Evolutionary conservation across 495 filamentous ascomycete species (phyloP).

Genomic region (Immersiella caudata): DNA sequence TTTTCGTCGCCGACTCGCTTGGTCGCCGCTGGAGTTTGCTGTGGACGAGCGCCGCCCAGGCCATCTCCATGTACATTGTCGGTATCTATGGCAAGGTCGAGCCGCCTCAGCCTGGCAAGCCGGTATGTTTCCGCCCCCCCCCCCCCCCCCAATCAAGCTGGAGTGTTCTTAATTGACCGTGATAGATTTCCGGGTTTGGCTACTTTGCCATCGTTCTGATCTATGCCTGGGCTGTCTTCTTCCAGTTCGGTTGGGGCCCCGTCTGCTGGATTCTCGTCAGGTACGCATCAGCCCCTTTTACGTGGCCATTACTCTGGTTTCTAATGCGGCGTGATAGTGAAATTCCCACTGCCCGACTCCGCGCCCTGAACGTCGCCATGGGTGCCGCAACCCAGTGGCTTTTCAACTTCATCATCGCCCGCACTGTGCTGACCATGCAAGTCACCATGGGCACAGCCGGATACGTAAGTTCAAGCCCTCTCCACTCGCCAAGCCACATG

Average conservation of each 20-base stretch:
- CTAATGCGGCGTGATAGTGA: slow-evolving; percentile 37
- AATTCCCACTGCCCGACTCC: slow-evolving; percentile 69
- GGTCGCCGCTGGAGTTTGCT: slow-evolving; percentile 70
- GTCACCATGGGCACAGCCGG: slow-evolving; percentile 61
- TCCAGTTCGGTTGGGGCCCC: slow-evolving; percentile 76
- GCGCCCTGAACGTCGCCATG: slow-evolving; percentile 68
- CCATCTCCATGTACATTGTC: slow-evolving; percentile 69
- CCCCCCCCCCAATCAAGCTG: too few species aligned
- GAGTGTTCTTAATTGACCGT: background rate
- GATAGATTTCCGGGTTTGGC: slow-evolving; percentile 57
- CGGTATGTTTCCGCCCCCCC: slow-evolving; percentile 40
- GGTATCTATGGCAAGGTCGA: slow-evolving; percentile 71
- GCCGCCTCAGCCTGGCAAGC: slow-evolving; percentile 42
- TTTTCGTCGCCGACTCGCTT: slow-evolving; percentile 72
- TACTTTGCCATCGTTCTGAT: slow-evolving; percentile 69
- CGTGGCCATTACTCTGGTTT: too few species aligned
- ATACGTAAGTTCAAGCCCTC: slow-evolving; percentile 37
- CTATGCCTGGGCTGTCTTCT: slow-evolving; percentile 69
- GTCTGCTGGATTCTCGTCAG: slow-evolving; percentile 71
- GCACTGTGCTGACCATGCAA: slow-evolving; percentile 63
- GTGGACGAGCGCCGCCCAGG: slow-evolving; percentile 70
- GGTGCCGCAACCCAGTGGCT: slow-evolving; percentile 68
- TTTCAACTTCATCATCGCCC: slow-evolving; percentile 66
- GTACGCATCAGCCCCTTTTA: slow-evolving; percentile 32
- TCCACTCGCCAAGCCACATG: background rate